Evolutionary conservation across 2,329 filamentous ascomycete species (phyloP), one percentile per base, ranked within the genome.

Genomic region (Geoglossum cookeanum): DNA sequence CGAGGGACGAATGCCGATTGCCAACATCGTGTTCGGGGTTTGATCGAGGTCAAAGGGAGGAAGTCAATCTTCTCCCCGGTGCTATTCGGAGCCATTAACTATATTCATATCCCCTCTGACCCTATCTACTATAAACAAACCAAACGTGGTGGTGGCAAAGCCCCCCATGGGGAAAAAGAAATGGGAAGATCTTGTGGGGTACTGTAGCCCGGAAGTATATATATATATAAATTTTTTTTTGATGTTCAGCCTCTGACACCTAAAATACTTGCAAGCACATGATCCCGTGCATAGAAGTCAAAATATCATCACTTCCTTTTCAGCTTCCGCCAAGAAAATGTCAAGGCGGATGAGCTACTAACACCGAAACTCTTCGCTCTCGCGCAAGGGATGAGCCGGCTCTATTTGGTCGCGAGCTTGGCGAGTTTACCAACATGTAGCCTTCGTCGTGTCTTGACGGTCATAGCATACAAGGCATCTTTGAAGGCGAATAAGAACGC

Each of bases 401-500:
- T 53, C 49, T 53, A 53, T n/a, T 53, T 53, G n/a, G 49, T n/a
- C 15, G 49, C 49, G 37, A 53, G 17, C 29, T 56, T 56, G 9
- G 17, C 37, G 27, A 39, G 7, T 15, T 17, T 22, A 15, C 13
- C 45, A 9, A n/a, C 3, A 8, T 29, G 15, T 66, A 58, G 13
- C 57, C 35, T 35, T 64, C 63, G 69, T 58, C 87, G 77, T 35
- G 88, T 78, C 64, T 75, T 79, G 55, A 91, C 72, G 0, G 83
- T 90, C 70, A 85, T 81, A 65, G 88, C 86, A 68, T 97, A 98
- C 4, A 98, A 78, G 5, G 88, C 87, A 68, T 98, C 92, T 76
- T 98, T 98, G 75, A 98, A 96, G 1, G 90, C 92, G 68, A 98
- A 98, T 59, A 98, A 75, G 71, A 97, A 89, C 2, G 92, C 92